Conservation (phyloP, 768 basidiomycete genomes). For the Floccularia luteovirens region DNA sequence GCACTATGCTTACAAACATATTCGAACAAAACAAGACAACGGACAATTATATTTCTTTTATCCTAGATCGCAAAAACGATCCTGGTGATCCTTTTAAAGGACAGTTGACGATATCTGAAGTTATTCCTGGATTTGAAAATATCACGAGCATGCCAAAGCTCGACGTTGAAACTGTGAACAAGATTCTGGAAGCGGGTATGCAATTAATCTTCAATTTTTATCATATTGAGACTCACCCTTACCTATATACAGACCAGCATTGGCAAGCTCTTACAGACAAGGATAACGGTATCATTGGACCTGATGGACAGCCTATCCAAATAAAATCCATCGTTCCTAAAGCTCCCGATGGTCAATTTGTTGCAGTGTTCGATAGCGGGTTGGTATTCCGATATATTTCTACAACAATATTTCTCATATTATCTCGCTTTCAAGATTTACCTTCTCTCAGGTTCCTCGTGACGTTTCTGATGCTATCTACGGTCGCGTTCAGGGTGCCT, state of each 20-base stretch:
- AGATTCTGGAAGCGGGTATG: constrained; percentile 39
- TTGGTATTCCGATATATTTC: constrained; percentile 26
- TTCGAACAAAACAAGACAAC: constrained; percentile 51
- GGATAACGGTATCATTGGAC: constrained; percentile 62
- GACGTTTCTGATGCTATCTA: constrained; percentile 76
- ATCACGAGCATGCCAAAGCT: constrained; percentile 58
- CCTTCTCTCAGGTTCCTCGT: constrained; percentile 60
- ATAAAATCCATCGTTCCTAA: constrained; percentile 62
- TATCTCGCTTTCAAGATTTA: constrained; percentile 13
- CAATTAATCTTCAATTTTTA: neutral
- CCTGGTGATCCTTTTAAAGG: constrained; percentile 45
- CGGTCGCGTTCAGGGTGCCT: constrained; percentile 67
- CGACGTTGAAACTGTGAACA: constrained; percentile 56
- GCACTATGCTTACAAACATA: constrained; percentile 56
- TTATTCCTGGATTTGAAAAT: constrained; percentile 53
- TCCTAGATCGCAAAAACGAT: constrained; percentile 54
- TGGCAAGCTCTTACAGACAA: constrained; percentile 73
- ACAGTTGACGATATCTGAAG: constrained; percentile 62
- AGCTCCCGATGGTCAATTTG: constrained; percentile 55
- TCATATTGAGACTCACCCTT: neutral
- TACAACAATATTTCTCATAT: neutral
- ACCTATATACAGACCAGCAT: constrained; percentile 53
- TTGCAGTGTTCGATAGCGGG: constrained; percentile 72
- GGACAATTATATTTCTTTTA: constrained; percentile 61
- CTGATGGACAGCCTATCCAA: constrained; percentile 58